Base-by-base conservation (phyloP, 192 early-diverging fungal genomes). In the Bifiguratus adelaidae region DNA sequence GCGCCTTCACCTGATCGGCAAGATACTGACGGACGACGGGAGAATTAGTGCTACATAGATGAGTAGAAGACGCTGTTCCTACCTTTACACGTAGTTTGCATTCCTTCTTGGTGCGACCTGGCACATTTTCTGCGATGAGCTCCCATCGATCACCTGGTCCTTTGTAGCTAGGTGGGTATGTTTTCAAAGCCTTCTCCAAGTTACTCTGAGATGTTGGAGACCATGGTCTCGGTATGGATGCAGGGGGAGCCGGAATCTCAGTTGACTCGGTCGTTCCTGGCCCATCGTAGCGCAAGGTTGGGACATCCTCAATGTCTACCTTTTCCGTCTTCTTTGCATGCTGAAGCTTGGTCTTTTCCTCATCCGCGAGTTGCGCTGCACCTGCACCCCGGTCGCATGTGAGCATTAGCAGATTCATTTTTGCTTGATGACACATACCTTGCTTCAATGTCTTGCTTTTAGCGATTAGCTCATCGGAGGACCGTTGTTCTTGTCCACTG, bases 361-460 rank as follows among this genome's bases (percentile, higher is more conserved):
- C 49, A 30, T 52, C 63, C 34, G 55, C 58, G 22, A 66, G 37
- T 20, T 61, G 50, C 41, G 28, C 37, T 44, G 34, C 40, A 12
- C 59, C 63, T 65, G 7, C 25, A 44, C 7, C 41, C 18, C 5
- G 51, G 24, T 21, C 16, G 45, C 18, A 11, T 15, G 6, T 52
- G 25, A 48, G 25, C 3, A 63, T 2, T 15, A 1, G 18, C 26
- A 22, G 15, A 26, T 36, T 13, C 11, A 16, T 30, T 16, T 5
- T 60, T n/a, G n/a, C n/a, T n/a, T n/a, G n/a, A n/a, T n/a, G n/a
- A n/a, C 32, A 13, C 41, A 8, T 56, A 24, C 81, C 82, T 49
- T 80, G 72, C 41, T 86, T 76, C 35, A 91, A 58, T 5, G 77
- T 74, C 36, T 76, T 83, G 9, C 74, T 76, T 53, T 80, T 83